Conservation (phyloP, 2,329 filamentous ascomycete genomes). For the Verticillium albo-atrum region DNA sequence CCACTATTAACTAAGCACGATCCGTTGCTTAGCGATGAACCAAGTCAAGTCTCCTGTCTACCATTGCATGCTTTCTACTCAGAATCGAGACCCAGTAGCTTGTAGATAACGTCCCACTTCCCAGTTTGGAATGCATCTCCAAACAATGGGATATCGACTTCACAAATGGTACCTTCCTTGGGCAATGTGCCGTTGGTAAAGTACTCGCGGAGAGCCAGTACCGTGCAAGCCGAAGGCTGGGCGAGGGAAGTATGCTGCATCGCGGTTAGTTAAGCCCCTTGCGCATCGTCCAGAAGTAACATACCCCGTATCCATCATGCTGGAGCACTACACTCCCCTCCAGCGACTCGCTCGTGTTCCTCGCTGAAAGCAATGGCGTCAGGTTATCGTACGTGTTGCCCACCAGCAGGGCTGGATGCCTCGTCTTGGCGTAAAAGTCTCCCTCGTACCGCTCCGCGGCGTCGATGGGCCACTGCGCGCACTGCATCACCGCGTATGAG, state of each 20-base stretch:
- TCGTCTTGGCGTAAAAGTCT: constrained; percentile 24
- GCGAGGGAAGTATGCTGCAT: not conserved
- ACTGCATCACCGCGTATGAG: constrained; percentile 16
- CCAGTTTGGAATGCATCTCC: too few relatives aligned
- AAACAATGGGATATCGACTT: constrained; percentile 7
- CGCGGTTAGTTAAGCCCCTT: not conserved
- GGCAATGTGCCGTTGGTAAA: constrained; percentile 14
- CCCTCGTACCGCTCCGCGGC: constrained; percentile 29
- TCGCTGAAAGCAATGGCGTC: constrained; percentile 31
- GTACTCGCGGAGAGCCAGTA: constrained; percentile 9
- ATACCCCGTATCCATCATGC: constrained; percentile 28
- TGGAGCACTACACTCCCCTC: constrained; percentile 30
- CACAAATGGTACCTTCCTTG: constrained; percentile 9
- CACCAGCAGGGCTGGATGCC: constrained; percentile 29
- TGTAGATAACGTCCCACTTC: not conserved
- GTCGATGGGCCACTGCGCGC: constrained; percentile 30
- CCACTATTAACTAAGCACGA: too few relatives aligned
- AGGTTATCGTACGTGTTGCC: constrained; percentile 30
- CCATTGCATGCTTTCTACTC: not conserved
- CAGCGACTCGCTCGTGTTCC: constrained; percentile 28
- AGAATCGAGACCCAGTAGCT: not conserved
- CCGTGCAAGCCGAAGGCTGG: constrained; percentile 10
- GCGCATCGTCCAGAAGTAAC: constrained; percentile 6
- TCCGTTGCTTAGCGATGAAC: too few relatives aligned
- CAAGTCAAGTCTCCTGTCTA: not conserved